Conservation (phyloP, 73 alveolate species). For the Uronychia setigera region DNA sequence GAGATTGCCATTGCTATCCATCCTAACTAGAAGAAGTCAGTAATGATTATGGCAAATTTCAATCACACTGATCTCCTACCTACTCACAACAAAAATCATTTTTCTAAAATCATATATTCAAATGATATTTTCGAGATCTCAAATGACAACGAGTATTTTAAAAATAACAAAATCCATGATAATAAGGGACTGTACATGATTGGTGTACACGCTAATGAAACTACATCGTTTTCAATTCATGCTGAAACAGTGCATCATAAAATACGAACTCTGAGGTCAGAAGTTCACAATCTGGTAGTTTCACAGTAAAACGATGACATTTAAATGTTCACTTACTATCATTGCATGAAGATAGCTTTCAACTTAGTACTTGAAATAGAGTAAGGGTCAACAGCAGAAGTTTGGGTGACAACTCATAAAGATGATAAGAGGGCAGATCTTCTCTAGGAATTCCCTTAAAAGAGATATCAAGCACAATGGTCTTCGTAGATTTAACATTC, state of each 20-base stretch:
- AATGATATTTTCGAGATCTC: background rate
- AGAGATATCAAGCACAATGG: background rate
- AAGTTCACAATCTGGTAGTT: background rate
- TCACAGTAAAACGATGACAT: background rate
- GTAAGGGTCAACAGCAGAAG: background rate
- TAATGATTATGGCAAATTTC: background rate
- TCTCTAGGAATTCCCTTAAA: background rate
- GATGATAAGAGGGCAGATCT: background rate
- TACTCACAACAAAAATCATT: background rate
- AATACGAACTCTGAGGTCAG: background rate
- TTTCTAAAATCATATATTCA: background rate
- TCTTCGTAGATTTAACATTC: background rate
- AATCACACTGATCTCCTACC: background rate
- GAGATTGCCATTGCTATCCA: background rate
- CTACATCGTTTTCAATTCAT: background rate
- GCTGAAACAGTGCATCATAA: background rate
- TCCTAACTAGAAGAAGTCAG: background rate
- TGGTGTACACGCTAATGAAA: background rate
- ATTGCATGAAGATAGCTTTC: background rate
- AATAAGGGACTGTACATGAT: background rate
- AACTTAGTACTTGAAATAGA: background rate
- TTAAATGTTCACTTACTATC: background rate
- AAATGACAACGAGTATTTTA: background rate
- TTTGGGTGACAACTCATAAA: background rate
- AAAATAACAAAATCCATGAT: background rate